phyloP scores from a whole-genome alignment of 768 basidiomycete genomes.

The Coprinopsis marcescibilis region DNA sequence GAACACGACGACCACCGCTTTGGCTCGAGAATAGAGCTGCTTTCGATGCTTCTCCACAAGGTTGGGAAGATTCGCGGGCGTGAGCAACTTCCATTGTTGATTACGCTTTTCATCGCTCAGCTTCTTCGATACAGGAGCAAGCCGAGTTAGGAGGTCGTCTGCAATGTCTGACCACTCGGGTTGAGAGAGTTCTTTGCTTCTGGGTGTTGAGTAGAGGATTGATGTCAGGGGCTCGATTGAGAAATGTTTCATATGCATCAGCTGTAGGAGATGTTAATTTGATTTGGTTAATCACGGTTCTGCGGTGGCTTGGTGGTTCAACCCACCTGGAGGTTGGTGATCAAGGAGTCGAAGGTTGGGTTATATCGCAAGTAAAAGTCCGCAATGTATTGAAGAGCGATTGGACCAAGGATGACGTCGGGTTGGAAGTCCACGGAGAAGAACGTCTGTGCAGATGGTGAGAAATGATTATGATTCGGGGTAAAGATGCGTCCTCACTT shows the following conservation, averaged over 20 bases:
- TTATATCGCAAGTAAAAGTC: conserved; percentile 55
- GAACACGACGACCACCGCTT: conserved; percentile 41
- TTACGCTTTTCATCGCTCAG: background rate
- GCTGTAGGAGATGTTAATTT: conserved; percentile 28
- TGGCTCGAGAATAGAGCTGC: conserved; percentile 11
- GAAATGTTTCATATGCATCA: conserved; percentile 68
- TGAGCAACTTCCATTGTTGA: conserved; percentile 2
- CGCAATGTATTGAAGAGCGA: conserved; percentile 45
- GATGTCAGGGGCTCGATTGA: conserved; percentile 47
- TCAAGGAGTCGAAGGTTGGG: conserved; percentile 48
- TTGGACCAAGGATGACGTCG: conserved; percentile 55
- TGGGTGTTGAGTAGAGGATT: conserved; percentile 29
- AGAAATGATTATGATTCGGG: background rate
- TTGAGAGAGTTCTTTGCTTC: background rate
- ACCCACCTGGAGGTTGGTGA: conserved; percentile 58
- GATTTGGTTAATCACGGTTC: background rate
- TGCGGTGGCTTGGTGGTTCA: background rate
- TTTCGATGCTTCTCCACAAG: conserved; percentile 32
- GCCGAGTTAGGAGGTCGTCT: background rate
- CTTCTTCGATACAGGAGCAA: background rate
- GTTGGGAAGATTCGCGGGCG: conserved; percentile 3
- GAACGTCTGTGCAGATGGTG: conserved; percentile 30
- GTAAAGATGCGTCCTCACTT: conserved; percentile 31
- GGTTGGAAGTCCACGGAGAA: conserved; percentile 60
- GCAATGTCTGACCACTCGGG: conserved; percentile 10